Conservation (phyloP, 2,329 filamentous ascomycete genomes). For the Hymenoscyphus linearis region DNA sequence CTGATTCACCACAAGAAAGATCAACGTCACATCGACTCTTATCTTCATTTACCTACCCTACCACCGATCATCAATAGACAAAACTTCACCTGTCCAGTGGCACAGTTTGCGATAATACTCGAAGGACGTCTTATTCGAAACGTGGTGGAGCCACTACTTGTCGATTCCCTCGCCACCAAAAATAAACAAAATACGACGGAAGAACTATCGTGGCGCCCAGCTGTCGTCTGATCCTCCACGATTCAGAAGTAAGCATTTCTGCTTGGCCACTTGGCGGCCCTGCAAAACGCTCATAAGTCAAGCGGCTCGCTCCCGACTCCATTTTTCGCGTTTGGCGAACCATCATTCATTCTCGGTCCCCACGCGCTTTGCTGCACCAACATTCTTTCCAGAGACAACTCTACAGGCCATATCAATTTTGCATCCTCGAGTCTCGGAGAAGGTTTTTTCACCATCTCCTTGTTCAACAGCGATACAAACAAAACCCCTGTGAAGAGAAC, state of each 20-base stretch:
- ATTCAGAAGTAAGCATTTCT: not conserved
- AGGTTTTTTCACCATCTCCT: not conserved
- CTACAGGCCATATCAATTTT: not conserved
- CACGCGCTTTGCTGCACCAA: not conserved
- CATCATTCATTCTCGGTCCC: not conserved
- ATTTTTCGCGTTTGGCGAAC: not conserved
- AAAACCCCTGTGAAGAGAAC: not conserved
- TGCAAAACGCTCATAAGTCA: not conserved
- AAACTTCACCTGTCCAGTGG: not conserved
- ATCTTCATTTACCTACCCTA: not conserved
- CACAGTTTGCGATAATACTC: not conserved
- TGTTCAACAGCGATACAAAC: not conserved
- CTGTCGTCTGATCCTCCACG: not conserved
- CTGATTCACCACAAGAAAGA: not conserved
- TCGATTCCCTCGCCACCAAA: not conserved
- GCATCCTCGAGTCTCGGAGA: slow-evolving; percentile 1
- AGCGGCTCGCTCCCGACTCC: not conserved
- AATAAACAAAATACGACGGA: not conserved
- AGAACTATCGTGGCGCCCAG: too few relatives aligned
- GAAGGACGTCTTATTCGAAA: slow-evolving; percentile 3
- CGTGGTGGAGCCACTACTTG: not conserved
- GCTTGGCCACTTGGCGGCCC: not conserved
- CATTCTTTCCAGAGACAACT: not conserved
- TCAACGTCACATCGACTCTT: not conserved
- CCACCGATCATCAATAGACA: not conserved